Conservation (phyloP, 257 asterid species). For the Capsicum chinense region DNA sequence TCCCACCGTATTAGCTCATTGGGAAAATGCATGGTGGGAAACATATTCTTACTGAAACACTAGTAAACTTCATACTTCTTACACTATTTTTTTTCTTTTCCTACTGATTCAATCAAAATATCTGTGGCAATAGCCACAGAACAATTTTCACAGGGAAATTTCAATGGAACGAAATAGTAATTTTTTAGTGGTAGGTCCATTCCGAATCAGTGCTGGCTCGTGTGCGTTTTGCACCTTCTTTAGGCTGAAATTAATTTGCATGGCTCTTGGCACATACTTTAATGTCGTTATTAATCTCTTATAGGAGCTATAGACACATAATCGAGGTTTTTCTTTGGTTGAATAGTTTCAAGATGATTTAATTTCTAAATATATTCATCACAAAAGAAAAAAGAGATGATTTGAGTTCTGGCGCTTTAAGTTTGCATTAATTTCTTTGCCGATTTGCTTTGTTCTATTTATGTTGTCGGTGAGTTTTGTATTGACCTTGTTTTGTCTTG, state of each 20-base stretch:
- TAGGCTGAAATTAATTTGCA: conserved; percentile 1
- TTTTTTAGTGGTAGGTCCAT: neutral
- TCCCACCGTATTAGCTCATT: too few species aligned
- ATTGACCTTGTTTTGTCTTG: neutral
- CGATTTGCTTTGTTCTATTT: neutral
- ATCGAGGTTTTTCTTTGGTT: neutral
- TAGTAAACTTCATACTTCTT: too few species aligned
- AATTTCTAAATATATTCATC: neutral
- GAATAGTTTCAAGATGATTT: neutral
- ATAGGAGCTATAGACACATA: neutral
- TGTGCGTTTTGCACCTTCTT: neutral
- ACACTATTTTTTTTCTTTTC: too few species aligned
- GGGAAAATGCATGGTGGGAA: too few species aligned
- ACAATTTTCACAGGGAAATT: too few species aligned
- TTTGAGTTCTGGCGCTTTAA: neutral
- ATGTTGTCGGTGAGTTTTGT: neutral
- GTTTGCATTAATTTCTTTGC: neutral
- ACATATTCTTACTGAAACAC: too few species aligned
- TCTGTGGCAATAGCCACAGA: too few species aligned
- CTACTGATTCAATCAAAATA: too few species aligned
- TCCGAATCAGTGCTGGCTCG: neutral
- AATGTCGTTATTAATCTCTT: neutral
- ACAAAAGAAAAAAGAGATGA: neutral
- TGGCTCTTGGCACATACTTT: neutral
- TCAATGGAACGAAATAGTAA: too few species aligned